Conservation (phyloP, 345 rosid species). For the Fremontodendron californicum region DNA sequence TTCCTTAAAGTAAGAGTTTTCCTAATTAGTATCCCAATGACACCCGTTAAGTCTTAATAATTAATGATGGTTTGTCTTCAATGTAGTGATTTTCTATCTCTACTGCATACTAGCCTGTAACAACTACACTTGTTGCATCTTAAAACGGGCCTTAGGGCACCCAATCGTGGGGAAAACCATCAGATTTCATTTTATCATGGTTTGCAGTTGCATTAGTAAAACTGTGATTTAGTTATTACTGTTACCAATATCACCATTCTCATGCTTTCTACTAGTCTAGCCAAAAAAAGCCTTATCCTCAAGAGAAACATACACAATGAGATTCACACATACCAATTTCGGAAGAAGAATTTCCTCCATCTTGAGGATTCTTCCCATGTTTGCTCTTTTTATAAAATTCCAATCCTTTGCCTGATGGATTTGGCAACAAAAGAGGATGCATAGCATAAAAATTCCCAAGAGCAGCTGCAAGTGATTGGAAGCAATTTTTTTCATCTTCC, state of each 20-base stretch:
- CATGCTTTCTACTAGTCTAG: neutral
- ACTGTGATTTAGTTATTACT: neutral
- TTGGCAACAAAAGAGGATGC: constrained; percentile 89
- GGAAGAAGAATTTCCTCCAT: constrained; percentile 20
- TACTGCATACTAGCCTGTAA: neutral
- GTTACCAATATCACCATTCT: neutral
- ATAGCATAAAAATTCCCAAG: constrained; percentile 85
- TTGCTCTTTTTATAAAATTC: constrained; percentile 51
- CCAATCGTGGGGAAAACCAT: neutral
- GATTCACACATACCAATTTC: constrained; percentile 36
- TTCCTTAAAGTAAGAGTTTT: neutral
- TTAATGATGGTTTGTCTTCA: neutral
- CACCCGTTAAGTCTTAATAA: neutral
- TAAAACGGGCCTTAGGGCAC: neutral
- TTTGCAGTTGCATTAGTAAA: neutral
- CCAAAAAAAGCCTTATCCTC: neutral
- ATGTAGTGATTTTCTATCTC: constrained; percentile 1
- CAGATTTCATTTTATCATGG: neutral
- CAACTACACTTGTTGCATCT: neutral
- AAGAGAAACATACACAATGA: neutral
- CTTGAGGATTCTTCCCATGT: constrained; percentile 27
- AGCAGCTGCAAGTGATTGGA: constrained; percentile 85
- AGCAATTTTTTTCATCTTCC: constrained; percentile 81
- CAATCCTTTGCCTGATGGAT: constrained; percentile 72
- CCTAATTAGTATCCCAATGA: neutral